Base-by-base conservation (phyloP, 805 yeast species). In the Yamadazyma insecticola region DNA sequence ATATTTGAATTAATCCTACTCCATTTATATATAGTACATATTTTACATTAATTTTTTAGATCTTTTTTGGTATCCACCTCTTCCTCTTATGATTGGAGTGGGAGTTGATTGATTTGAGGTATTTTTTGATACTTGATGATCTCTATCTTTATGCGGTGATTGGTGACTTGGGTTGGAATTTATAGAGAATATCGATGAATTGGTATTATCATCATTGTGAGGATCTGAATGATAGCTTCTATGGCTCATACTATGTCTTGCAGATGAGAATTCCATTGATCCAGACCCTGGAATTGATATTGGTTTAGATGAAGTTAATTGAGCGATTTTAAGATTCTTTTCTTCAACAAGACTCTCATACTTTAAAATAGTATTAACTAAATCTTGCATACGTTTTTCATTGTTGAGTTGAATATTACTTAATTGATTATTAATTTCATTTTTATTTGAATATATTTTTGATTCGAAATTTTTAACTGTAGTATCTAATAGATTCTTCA, bases 21-120 rank as follows among this genome's bases (percentile, higher is more conserved):
- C n/a, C n/a, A n/a, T n/a, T n/a, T n/a, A n/a, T n/a, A n/a, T n/a
- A n/a, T n/a, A n/a, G n/a, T n/a, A n/a, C 21, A 10, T 7, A 18
- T 11, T 14, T 37, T 49, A 62, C 66, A 60, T 62, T 28, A 50
- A 37, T 37, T 59, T 62, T 41, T 59, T 63, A 1, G 67, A 48
- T 32, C 71, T 41, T 41, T 63, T 65, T 36, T 65, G 71, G 39
- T 60, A 60, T 1, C 71, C 71, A 3, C 71, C 71, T 37, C 71
- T 54, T 9, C 71, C 71, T 36, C 52, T 57, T 28, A 65, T 41
- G 6, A 58, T 59, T 0, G 70, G 68, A 9, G 29, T 16, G 5
- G 19, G 9, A 16, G 23, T n/a, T 5, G 9, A 4, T n/a, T n/a
- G n/a, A n/a, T n/a, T n/a, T 13, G 45, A 42, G 5, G 45, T 41